These are phyloP conservation scores for Paracoccidioides brasiliensis DNA, from an alignment of 2,329 filamentous ascomycete genomes.

Conservation along the genomic window DNA sequence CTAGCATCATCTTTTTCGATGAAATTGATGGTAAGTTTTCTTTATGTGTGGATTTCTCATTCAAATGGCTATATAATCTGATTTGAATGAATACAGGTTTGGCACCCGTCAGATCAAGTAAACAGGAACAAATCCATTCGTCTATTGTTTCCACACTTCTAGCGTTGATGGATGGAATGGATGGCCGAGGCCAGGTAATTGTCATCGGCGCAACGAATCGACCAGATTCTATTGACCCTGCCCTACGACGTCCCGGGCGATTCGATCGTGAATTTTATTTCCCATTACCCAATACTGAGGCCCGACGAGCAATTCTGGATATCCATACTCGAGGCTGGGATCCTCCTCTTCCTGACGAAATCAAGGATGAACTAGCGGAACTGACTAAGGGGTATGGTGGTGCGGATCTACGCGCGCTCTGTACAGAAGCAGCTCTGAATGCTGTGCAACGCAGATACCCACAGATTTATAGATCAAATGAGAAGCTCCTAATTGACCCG, in stretches of 20 bases:
- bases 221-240: conserved; percentile 96
- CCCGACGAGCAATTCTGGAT: conserved; percentile 73
- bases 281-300: conserved; percentile 69
- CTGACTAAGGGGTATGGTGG: conserved; percentile 93
- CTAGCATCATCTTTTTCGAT: conserved; percentile 98
- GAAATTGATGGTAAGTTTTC: conserved; percentile 69
- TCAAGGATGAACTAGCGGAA: conserved; percentile 70
- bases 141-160: conserved; percentile 93
- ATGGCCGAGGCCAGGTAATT: conserved; percentile 93
- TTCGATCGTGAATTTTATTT: conserved; percentile 99
- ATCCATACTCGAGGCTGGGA: conserved; percentile 96
- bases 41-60: not conserved
- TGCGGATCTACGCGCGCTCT: conserved; percentile 84
- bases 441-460: conserved; percentile 91
- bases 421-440: conserved; percentile 90
- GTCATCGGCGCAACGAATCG: conserved; percentile 98
- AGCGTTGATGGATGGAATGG: conserved; percentile 95
- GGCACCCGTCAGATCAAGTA: conserved; percentile 89
- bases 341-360: conserved; percentile 54
- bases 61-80: not conserved
- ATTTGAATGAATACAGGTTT: conserved; percentile 34
- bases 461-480: conserved; percentile 82
- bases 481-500: conserved; percentile 81
- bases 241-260: conserved; percentile 88
- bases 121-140: conserved; percentile 96